A percentile compares a stretch with the other conserved stretches of the same genome.
phyloP scores from a whole-genome alignment of 1,284 basidiomycete species.

The Apiotrichum brassicae region DNA sequence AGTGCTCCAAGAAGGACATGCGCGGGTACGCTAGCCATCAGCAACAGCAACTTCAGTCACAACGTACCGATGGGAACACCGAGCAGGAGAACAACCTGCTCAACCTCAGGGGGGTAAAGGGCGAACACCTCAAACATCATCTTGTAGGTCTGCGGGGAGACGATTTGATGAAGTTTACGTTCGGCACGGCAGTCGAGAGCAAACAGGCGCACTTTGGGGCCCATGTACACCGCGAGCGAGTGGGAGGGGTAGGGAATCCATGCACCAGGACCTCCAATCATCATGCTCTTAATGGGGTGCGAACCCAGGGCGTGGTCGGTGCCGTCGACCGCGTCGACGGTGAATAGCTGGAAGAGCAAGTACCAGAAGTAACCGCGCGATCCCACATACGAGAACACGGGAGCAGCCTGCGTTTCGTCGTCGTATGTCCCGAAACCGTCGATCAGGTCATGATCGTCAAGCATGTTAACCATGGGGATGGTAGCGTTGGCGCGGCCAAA shows the following conservation, averaged over 20 bases:
- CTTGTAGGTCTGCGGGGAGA: slow-evolving; percentile 63
- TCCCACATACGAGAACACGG: slow-evolving; percentile 65
- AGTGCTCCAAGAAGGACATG: slow-evolving; percentile 71
- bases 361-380: slow-evolving; percentile 78
- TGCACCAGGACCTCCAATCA: slow-evolving; percentile 67
- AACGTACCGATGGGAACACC: slow-evolving; percentile 51
- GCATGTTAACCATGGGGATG: slow-evolving; percentile 66
- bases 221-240: slow-evolving; percentile 58
- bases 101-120: slow-evolving; percentile 57
- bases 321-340: slow-evolving; percentile 69
- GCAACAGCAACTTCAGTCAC: slow-evolving; percentile 33
- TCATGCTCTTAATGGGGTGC: slow-evolving; percentile 63
- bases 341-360: slow-evolving; percentile 85
- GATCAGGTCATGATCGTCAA: slow-evolving; percentile 64
- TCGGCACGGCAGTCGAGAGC: slow-evolving; percentile 87
- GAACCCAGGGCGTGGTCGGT: slow-evolving; percentile 53
- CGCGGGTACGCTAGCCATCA: slow-evolving; percentile 84
- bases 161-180: slow-evolving; percentile 70
- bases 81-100: slow-evolving; percentile 74
- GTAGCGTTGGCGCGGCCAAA: slow-evolving; percentile 85
- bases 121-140: slow-evolving; percentile 61
- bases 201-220: slow-evolving; percentile 61
- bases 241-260: slow-evolving; percentile 75
- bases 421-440: slow-evolving; percentile 79
- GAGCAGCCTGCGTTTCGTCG: slow-evolving; percentile 68